Base-by-base conservation (phyloP, 345 rosid genomes). In the Eucalyptus sp. region DNA sequence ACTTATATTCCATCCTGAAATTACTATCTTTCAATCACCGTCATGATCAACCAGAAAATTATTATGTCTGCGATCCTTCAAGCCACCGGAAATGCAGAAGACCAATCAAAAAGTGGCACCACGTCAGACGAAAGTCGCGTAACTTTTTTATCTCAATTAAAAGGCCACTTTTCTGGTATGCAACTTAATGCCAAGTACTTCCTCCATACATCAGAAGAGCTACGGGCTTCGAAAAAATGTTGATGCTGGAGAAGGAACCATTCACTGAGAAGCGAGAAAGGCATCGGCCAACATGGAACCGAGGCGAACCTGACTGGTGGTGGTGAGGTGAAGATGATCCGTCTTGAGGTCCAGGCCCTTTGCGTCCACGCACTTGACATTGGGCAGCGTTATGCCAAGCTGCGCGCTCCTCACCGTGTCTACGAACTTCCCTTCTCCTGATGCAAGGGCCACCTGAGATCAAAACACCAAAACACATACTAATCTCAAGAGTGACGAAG, bases 311-410 rank as follows among this genome's bases (percentile, higher is more conserved):
- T 94, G 58, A 25, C 93, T 91, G 6, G 54, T 49, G 20, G 94
- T 89, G 2, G 94, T 93, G 8, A 92, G 95, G 87, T 93, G 94
- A 11, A 94, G 90, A 44, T 86, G 88, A 88, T 92, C 93, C 17
- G 24, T 18, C 88, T 91, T 89, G 7, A 92, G 93, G 44, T 24
- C 60, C 89, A 92, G 80, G 76, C 94, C 95, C 46, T 91, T 89
- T 76, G 93, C 94, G 71, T 91, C 95, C 17, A 91, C 91, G 20
- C 86, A 68, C 89, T 87, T 93, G 31, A 93, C 93, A 50, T 92
- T 90, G 2, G 89, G 89, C 2, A 91, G 56, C 8, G 79, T 89
- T 16, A 92, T 90, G 83, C 68, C 92, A 49, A 88, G 66, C 48
- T 92, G 94, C 13, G 89, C 92, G 10, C 60, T 92, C 79, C 95